Percentiles rank a stretch among this genome's conserved stretches.
Conservation (phyloP, 1,284 basidiomycete species). For the Wolfiporia cocos region DNA sequence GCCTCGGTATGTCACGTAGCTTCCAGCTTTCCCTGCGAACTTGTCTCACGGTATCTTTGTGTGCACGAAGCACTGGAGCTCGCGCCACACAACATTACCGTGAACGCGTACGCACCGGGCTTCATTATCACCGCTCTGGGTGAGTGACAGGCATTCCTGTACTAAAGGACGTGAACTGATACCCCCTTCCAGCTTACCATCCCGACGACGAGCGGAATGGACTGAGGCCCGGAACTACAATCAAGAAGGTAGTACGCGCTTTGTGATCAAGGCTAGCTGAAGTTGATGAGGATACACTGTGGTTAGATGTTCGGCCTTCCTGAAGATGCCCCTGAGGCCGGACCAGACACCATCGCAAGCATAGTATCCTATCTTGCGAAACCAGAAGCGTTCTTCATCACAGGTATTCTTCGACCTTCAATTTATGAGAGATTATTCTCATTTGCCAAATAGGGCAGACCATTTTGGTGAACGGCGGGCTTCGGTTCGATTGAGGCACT, state of each 20-base stretch:
- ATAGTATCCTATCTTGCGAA: constrained; percentile 13
- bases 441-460: constrained; percentile 8
- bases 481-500: constrained; percentile 4
- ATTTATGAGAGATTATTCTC: neutral
- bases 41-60: too few relatives aligned
- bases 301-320: constrained; percentile 6
- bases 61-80: constrained; percentile 6
- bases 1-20: constrained; percentile 10
- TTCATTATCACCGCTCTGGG: constrained; percentile 8
- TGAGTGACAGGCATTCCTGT: too few relatives aligned
- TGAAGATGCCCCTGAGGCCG: constrained; percentile 2
- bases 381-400: constrained; percentile 12
- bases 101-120: constrained; percentile 12
- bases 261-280: neutral
- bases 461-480: constrained; percentile 10
- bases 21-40: neutral
- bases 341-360: constrained; percentile 8
- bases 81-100: constrained; percentile 7
- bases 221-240: constrained; percentile 1
- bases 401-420: constrained; percentile 6
- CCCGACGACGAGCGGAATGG: constrained; percentile 7
- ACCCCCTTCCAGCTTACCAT: constrained; percentile 3
- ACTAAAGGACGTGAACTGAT: too few relatives aligned
- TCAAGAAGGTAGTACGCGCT: constrained; percentile 5
- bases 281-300: too few relatives aligned